Evolutionary conservation across 164 flowering plant genomes (phyloP), one percentile per base, ranked within the genome.

Genomic region (Liriodendron chinense): DNA sequence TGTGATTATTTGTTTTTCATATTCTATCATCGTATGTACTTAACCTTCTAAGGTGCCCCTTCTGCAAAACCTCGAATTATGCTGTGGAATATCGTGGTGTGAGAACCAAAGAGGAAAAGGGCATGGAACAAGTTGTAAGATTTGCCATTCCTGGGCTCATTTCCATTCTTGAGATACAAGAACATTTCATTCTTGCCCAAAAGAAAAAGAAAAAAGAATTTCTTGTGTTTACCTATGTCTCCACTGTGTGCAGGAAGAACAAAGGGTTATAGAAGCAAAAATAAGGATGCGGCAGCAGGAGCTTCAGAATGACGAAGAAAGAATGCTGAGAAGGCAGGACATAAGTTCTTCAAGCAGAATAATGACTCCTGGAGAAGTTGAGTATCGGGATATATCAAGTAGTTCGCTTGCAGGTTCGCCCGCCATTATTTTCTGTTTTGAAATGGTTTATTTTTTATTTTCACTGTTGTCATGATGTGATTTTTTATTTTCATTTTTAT

Each of bases 201-300:
- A n/a, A 28, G 18, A 67, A 26, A 14, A 16, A 67, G 16, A 28
- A 67, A 34, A 24, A 3, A 13, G 25, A 26, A 10, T 59, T 50
- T 21, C 7, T 14, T n/a, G n/a, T 3, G 14, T 68, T 43, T 68
- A 43, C 53, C 47, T 16, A 66, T 34, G 71, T 47, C 21, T 47
- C 69, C n/a, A 10, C 22, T 7, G n/a, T 7, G 7, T 68, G 53
- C 73, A 96, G 99, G 99, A 96, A 86, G 99, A 96, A 77, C 98
- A 94, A 74, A 86, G 90, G 74, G 98, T 96, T 75, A 96, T 96
- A 78, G 99, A 96, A 86, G 99, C 99, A 14, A 89, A 93, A 86
- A 96, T 96, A 77, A 86, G 98, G 80, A 96, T 94, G 86, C 84
- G 89, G 69, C 93, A 88, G 77, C 91, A 91, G 72, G 98, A 96